Conservation (phyloP, 2,329 filamentous ascomycete genomes). For the Arthrobotrys iridis region DNA sequence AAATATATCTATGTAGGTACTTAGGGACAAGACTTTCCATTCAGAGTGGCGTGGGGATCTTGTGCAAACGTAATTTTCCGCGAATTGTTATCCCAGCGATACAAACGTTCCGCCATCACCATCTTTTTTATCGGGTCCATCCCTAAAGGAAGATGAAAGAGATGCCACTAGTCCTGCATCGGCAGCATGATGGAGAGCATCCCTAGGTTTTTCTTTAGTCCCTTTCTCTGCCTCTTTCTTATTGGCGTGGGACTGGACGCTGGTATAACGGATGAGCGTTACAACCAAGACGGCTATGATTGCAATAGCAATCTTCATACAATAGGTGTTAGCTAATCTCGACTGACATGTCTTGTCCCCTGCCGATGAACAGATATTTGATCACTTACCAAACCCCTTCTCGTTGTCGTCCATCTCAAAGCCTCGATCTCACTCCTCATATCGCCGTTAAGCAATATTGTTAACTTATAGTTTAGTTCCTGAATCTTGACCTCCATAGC, state of each 20-base stretch:
- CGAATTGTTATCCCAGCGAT: constrained; percentile 30
- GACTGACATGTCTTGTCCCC: too few relatives aligned
- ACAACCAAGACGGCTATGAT: constrained; percentile 49
- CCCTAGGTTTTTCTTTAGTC: constrained; percentile 19
- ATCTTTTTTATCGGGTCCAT: constrained; percentile 27
- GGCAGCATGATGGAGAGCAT: constrained; percentile 32
- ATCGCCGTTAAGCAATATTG: constrained; percentile 86
- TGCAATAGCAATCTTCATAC: constrained; percentile 50
- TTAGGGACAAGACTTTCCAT: not conserved
- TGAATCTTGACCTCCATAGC: constrained; percentile 81
- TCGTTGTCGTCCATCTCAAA: constrained; percentile 82
- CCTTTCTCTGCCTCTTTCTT: constrained; percentile 41
- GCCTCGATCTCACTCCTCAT: constrained; percentile 91
- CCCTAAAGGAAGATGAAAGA: constrained; percentile 19
- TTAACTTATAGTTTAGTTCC: constrained; percentile 96
- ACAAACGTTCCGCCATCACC: constrained; percentile 47
- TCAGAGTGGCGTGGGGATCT: constrained; percentile 32
- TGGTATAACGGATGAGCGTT: constrained; percentile 48
- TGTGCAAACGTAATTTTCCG: not conserved
- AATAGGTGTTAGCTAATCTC: constrained; percentile 19
- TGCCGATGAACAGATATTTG: not conserved
- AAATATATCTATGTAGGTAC: not conserved
- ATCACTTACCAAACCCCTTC: constrained; percentile 68
- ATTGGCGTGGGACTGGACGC: constrained; percentile 43
- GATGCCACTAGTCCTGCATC: constrained; percentile 40